Evolutionary conservation across 1,284 basidiomycete genomes (phyloP), one percentile per base, ranked within the genome.

Genomic region (Tylopilus sp.): DNA sequence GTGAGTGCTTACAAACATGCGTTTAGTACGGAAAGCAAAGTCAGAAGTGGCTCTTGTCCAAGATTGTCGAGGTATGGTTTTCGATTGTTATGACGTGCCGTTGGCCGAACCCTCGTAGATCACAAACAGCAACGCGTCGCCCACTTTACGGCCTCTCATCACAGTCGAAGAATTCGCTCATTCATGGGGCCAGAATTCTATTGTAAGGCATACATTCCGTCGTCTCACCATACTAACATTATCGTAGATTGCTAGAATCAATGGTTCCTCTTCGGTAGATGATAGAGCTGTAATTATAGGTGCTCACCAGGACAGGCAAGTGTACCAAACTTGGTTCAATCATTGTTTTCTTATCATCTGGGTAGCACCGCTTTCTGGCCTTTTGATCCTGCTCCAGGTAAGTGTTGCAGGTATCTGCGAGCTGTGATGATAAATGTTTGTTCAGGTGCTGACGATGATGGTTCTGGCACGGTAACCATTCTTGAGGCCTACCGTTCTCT

Each of bases 401-500:
- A 75, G 81, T 74, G 33, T 53, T n/a, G 33, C 44, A 53, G 47
- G 22, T 49, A 59, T 57, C 65, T 62, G 51, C 54, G 24, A 41
- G 55, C 51, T 19, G 32, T 57, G 54, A 16, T 61, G 57, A 63
- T 49, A 24, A n/a, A 71, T 49, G 6, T 39, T 49, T 26, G n/a
- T 51, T 62, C 58, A 86, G 92, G 92, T 32, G 93, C 94, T 69
- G 93, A 95, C 71, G 97, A 99, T 77, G 97, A 95, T 76, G 93
- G 93, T 65, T 96, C 94, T 66, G 98, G 97, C 62, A 94, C 91
- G 36, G 95, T 97, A 65, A 96, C 95, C 19, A 95, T 97, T 69
- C 84, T 99, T 52, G 95, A 97, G 81, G 88, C 95, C 15, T 95
- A 98, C 79, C 90, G 94, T 44, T 92, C 90, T 3, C 86, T 99